Base-by-base conservation (phyloP, 352 stramenopile genomes). In the Pythium scleroteichum region DNA sequence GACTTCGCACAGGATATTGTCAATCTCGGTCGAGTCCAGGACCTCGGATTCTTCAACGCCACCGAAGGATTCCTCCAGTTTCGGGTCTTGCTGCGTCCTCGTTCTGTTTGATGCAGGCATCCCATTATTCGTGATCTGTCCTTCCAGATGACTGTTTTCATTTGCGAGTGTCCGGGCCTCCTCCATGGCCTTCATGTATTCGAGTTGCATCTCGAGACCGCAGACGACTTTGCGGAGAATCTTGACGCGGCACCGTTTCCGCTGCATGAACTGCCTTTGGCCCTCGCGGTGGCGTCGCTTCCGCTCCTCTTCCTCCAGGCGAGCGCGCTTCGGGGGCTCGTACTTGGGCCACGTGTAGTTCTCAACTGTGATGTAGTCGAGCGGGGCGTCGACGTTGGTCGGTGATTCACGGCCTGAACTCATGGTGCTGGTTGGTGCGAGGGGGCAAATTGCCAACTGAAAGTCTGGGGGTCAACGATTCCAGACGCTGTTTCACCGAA, bases 281-380 rank as follows among this genome's bases (percentile, higher is more conserved):
- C 38, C 39, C 35, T 55, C 55, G 16, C 46, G 24, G 46, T 56
- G 55, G 24, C 55, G 29, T 17, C 45, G 55, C 22, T 41, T 40
- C 0, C 55, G 55, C 23, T 63, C 55, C 5, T 55, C 17, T 4
- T 49, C 55, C 8, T 53, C 20, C 3, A 56, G 24, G 6, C 55
- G 55, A 20, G 9, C 2, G 23, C 55, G 55, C 14, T 45, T 47
- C 1, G 55, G 10, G 1, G 22, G 35, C 12, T 24, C 22, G 2
- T 13, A 22, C 40, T 44, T 57, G 14, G 57, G 57, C 57, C 49
- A 57, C 8, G 40, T 0, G 29, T 58, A 64, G 24, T 12, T 32
- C 19, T 45, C 49, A 24, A 64, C 48, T 0, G 47, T 57, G 48
- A 58, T 38, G 39, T 57, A 64, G 14, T 58, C 48, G 13, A 58